Percentiles rank a stretch among this genome's conserved stretches.
These are phyloP conservation scores for Globisporangium splendens DNA, from an alignment of 352 stramenopile species.

Conservation along the genomic window DNA sequence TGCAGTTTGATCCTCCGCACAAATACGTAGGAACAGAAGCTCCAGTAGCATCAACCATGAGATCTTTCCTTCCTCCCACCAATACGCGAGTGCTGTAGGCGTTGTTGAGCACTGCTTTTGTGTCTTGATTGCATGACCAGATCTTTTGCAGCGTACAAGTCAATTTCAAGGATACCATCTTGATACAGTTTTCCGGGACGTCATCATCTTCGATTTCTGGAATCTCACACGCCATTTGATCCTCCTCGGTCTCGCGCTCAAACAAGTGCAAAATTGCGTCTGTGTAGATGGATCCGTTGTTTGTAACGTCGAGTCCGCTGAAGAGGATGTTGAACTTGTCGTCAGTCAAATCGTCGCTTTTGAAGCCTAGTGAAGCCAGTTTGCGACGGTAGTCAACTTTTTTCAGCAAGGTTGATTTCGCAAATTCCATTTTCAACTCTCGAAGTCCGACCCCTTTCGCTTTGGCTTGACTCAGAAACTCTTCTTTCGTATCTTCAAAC, in stretches of 20 bases:
- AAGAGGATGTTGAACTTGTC: constrained; percentile 71
- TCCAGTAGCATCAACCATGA: not conserved
- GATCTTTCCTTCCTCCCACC: constrained; percentile 24
- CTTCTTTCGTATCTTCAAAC: constrained; percentile 74
- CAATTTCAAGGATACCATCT: constrained; percentile 62
- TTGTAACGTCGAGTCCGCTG: constrained; percentile 34
- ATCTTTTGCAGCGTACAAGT: constrained; percentile 53
- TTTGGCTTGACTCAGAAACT: constrained; percentile 59
- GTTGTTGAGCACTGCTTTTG: constrained; percentile 7
- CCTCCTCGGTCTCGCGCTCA: constrained; percentile 65
- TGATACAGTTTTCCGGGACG: constrained; percentile 61
- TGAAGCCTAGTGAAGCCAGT: constrained; percentile 65
- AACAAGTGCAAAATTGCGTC: constrained; percentile 63
- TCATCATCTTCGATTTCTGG: constrained; percentile 81
- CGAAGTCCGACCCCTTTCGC: constrained; percentile 62
- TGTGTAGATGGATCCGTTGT: constrained; percentile 36
- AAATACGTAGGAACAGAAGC: constrained; percentile 8
- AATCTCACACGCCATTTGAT: constrained; percentile 67
- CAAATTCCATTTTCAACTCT: constrained; percentile 64
- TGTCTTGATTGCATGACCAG: constrained; percentile 24
- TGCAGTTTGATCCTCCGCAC: constrained; percentile 58
- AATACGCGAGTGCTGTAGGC: constrained; percentile 23
- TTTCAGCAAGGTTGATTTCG: constrained; percentile 41
- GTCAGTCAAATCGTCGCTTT: constrained; percentile 59
- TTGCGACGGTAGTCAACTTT: constrained; percentile 59